Evolutionary conservation across 2,329 filamentous ascomycete species (phyloP), one percentile per base, ranked within the genome.

Genomic region (Colletotrichum chlorophyti): DNA sequence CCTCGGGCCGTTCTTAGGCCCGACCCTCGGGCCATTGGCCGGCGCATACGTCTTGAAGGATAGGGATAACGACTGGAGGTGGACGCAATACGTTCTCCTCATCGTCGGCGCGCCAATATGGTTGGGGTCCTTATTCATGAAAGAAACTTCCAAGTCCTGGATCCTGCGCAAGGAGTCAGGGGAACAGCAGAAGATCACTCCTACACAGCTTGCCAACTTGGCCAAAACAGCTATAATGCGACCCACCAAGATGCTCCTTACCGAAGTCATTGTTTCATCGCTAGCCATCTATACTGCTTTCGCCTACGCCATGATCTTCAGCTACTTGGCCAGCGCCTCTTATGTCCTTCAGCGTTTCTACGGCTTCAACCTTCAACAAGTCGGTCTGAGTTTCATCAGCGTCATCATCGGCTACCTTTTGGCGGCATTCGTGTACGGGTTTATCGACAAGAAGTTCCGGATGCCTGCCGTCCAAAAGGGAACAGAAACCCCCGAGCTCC

Each of bases 1-100:
- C 63, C 77, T 92, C 0, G 89, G 89, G 0, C 89, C 89, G 0
- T 72, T 92, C 6, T 82, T 83, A 53, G 89, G 88, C 0, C 55
- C 55, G 0, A 54, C 55, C 3, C 21, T 59, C 9, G 55, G 50
- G 1, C 55, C 55, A 2, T 86, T 70, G 82, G 84, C 5, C 90
- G 89, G 89, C 74, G 87, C 63, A 3, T 60, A 54, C 4, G 40
- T 50, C 2, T 55, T 65, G 17, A 49, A 58, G 5, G 47, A 60
- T 11, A 51, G 38, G 21, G 40, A 35, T 2, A 31, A 41, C 8
- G 55, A 62, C 23, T 66, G 65, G 65, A 52, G 65, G 2, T 67
- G 65, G 65, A 65, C 61, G 19, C 62, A 65, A 27, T 67, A 65
- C 42, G 58, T 63, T 6, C 55, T 65, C 27, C 40, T 66, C 24